Evolutionary conservation across 371 early-diverging fungal genomes (phyloP), one percentile per base, ranked within the genome.

Genomic region (Batrachochytrium dendrobatidis): DNA sequence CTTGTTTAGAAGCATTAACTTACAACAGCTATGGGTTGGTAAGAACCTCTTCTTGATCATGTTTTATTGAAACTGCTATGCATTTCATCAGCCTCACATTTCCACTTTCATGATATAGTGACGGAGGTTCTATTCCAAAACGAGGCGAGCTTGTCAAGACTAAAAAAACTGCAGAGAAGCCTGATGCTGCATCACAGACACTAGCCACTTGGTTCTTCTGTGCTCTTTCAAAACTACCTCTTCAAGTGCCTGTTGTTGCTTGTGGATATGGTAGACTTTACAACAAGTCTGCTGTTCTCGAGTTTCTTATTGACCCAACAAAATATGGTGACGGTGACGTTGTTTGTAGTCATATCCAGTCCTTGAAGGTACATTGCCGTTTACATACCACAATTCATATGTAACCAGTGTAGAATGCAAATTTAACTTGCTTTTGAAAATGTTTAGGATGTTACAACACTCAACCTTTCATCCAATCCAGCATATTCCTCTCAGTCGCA

Each of bases 121-220:
- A 95, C 79, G 98, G 96, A 50, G 96, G 98, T 62, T 86, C 88
- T 48, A 97, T 97, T 66, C 98, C 95, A 52, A 84, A 86, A 69
- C 82, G 98, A 44, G 84, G 83, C 68, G 98, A 95, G 64, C 83
- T 97, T 54, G 94, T 97, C 56, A 91, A 90, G 75, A 83, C 86
- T 62, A 92, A 92, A 69, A 78, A 83, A 51, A 85, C 81, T 58
- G 79, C 79, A n/a, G 84, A 84, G 63, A 76, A 79, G 25, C 73
- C 81, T 1, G 94, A 97, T 68, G 84, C 84, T 29, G 76, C 76
- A 55, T 70, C 83, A 35, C 83, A 88, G 61, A 75, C 77, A 55
- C 65, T 79, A 22, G 83, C 89, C 28, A 74, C 72, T 26, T 92
- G 86, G 89, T 83, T 80, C 66, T 81, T 73, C 60, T 97, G 98